These are phyloP conservation scores for Hypoxylon rubiginosum DNA, from an alignment of 2,329 filamentous ascomycete species.

Conservation along the genomic window DNA sequence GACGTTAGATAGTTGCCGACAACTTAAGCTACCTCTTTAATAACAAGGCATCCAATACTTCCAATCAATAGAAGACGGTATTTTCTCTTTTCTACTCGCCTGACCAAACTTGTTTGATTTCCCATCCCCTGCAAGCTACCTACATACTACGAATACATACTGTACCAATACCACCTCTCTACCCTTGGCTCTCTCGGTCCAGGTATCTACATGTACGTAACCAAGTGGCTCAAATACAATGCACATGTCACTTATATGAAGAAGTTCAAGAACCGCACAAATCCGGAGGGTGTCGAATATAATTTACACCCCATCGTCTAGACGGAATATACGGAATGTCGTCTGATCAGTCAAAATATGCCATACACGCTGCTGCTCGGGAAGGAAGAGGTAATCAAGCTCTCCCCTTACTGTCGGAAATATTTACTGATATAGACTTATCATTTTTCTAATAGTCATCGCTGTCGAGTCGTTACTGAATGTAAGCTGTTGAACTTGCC, in stretches of 20 bases:
- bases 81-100: too few species aligned
- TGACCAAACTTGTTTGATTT: too few species aligned
- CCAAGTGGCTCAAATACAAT: neutral
- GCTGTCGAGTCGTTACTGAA: conserved; percentile 81
- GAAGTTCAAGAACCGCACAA: neutral
- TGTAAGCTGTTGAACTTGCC: conserved; percentile 57
- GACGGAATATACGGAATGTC: conserved; percentile 45
- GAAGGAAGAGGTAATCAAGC: conserved; percentile 80
- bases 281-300: neutral
- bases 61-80: too few species aligned
- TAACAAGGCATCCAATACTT: too few species aligned
- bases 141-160: too few species aligned
- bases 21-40: too few species aligned
- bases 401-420: neutral
- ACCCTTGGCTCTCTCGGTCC: neutral
- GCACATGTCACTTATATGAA: neutral
- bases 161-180: too few species aligned
- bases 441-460: conserved; percentile 63
- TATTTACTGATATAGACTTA: neutral
- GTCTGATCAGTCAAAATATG: conserved; percentile 72
- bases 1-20: too few species aligned
- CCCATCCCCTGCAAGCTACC: too few species aligned
- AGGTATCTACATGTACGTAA: neutral
- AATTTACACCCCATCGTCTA: neutral
- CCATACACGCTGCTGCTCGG: conserved; percentile 87